Conservation (phyloP, 805 yeast species). For the Sugiyamaella valdiviana region DNA sequence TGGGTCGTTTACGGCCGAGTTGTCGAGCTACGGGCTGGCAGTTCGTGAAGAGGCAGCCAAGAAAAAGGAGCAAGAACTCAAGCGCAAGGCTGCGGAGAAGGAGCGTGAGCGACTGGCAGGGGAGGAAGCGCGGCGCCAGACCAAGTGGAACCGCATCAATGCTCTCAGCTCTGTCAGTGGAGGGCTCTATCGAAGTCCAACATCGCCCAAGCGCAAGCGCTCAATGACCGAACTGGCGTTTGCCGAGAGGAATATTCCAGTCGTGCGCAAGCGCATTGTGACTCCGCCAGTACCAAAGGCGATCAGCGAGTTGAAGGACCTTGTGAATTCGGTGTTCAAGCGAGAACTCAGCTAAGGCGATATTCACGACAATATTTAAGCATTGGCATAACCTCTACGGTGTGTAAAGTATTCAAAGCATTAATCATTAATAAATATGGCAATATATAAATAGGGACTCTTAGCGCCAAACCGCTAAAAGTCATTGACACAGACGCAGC, state of each 20-base stretch:
- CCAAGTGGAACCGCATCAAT: neutral
- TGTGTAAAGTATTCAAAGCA: neutral
- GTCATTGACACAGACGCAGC: slow-evolving; percentile 6
- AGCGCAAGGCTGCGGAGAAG: neutral
- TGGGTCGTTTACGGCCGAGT: neutral
- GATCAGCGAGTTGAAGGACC: slow-evolving; percentile 6
- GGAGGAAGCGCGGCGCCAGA: neutral
- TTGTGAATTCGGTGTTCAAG: slow-evolving; percentile 4
- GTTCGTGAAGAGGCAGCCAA: neutral
- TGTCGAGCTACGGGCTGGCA: neutral
- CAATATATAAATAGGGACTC: neutral
- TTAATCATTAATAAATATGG: slow-evolving; percentile 1
- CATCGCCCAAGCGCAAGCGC: neutral
- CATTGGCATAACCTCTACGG: neutral
- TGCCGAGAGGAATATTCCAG: neutral
- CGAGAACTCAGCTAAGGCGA: neutral
- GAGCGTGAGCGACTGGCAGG: neutral
- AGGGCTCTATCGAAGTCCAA: neutral
- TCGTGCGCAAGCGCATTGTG: neutral
- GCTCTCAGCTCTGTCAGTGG: neutral
- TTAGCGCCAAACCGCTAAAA: neutral
- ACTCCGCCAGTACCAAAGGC: slow-evolving; percentile 4
- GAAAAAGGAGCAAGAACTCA: neutral
- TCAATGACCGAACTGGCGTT: neutral
- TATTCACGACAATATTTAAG: neutral